A percentile compares a stretch with the other conserved stretches of the same genome.
Evolutionary conservation across 352 stramenopile species (phyloP).

Genomic region (Globisporangium polare): DNA sequence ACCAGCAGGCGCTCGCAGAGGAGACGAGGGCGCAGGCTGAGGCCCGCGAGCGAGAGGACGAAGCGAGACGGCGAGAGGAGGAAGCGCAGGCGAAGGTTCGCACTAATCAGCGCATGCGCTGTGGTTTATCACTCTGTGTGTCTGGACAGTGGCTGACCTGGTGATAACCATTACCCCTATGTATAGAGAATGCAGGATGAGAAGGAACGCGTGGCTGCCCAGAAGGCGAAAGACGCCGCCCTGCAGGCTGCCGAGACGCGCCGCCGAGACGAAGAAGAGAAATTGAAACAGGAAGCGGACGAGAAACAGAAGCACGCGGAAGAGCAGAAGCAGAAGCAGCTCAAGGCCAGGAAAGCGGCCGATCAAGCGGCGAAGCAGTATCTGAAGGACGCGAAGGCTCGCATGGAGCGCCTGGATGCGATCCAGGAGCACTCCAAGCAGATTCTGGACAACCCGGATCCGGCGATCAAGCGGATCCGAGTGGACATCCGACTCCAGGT

Average conservation of each 20-base stretch:
- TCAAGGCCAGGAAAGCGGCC: conserved; percentile 28
- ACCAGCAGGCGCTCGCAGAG: conserved; percentile 33
- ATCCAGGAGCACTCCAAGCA: conserved; percentile 40
- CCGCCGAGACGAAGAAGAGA: conserved; percentile 19
- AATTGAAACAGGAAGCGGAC: conserved; percentile 22
- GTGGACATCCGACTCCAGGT: conserved; percentile 71
- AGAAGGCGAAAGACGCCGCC: conserved; percentile 16
- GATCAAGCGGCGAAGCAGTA: conserved; percentile 37
- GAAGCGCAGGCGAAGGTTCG: conserved; percentile 35
- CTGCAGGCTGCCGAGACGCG: conserved; percentile 15
- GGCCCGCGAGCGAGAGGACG: conserved; percentile 30
- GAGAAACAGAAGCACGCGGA: conserved; percentile 25
- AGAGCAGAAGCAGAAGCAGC: conserved; percentile 27
- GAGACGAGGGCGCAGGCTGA: conserved; percentile 29
- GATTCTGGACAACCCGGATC: conserved; percentile 49
- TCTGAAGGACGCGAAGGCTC: conserved; percentile 35
- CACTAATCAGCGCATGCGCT: not conserved
- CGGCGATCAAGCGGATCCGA: conserved; percentile 55
- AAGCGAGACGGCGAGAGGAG: conserved; percentile 20
- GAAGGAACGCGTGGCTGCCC: conserved; percentile 32
- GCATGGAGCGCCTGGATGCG: conserved; percentile 43
- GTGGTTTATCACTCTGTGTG: not conserved
- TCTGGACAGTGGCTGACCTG: too few relatives aligned
- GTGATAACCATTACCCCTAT: too few relatives aligned
- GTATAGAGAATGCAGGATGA: conserved; percentile 21